Evolutionary conservation across 176 grass and related monocot genomes (phyloP), one percentile per base, ranked within the genome.

Genomic region (Calamus simplicifolius): DNA sequence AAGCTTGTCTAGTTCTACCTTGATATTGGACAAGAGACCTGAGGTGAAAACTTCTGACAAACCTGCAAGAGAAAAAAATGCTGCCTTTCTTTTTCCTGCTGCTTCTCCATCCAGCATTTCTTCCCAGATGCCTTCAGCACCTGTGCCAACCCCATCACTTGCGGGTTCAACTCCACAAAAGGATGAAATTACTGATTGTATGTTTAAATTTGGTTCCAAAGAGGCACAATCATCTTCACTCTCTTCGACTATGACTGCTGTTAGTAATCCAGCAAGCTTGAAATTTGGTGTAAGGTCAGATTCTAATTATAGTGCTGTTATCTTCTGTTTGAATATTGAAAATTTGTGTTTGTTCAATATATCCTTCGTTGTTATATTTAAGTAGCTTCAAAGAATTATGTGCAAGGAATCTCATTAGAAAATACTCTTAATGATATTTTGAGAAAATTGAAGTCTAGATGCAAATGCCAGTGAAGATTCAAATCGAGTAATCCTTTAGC

Each of bases 21-120:
- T 68, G 43, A 55, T 63, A 50, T 63, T 77, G 18, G 80, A 62
- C 21, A 71, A 16, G 51, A 67, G 75, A 53, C 23, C 62, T 63
- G 30, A 69, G 19, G 58, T 19, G 57, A 81, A 63, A 27, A 29
- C 23, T 30, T 64, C 60, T 62, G 51, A 25, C 25, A 51, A 19
- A 15, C 27, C 18, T 62, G 5, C n/a, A 15, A 43, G 5, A 26
- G 18, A 13, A 25, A 26, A 54, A 23, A 55, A 35, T 16, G 55
- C 35, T 56, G 65, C 28, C 19, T 23, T 56, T 5, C 6, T 19
- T n/a, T 68, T 68, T 38, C 18, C 52, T 38, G 18, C 29, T 16
- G 10, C 5, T 55, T 13, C 65, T 55, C 2, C 52, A 48, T 43
- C 17, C 13, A 49, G 16, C 50, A 17, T 5, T 55, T 55, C 29